These are phyloP conservation scores for Fusarium neocosmosporiellum DNA, from an alignment of 2,329 filamentous ascomycete genomes.

Conservation along the genomic window DNA sequence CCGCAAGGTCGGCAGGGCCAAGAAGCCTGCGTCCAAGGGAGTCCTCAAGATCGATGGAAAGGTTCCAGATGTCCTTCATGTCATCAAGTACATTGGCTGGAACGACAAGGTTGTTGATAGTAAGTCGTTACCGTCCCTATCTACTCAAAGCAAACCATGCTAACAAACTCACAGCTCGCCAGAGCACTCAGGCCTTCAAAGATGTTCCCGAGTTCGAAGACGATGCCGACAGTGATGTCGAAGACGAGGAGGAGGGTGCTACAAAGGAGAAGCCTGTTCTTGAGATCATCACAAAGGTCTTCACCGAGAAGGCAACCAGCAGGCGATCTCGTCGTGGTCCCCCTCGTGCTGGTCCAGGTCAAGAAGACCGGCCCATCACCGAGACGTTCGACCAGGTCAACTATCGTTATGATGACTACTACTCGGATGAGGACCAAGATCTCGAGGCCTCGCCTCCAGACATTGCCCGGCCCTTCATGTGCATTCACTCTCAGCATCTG, in stretches of 20 bases:
- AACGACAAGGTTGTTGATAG: slow-evolving; percentile 50
- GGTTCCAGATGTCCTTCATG: slow-evolving; percentile 56
- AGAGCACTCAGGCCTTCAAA: slow-evolving; percentile 53
- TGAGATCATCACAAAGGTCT: slow-evolving; percentile 57
- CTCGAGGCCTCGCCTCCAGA: slow-evolving; percentile 42
- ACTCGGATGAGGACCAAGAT: slow-evolving; percentile 39
- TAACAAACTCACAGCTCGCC: slow-evolving; percentile 46
- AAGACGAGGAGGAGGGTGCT: slow-evolving; percentile 21
- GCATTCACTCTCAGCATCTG: slow-evolving; percentile 58
- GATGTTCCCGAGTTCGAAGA: slow-evolving; percentile 45
- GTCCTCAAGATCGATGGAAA: slow-evolving; percentile 47
- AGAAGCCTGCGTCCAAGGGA: slow-evolving; percentile 3
- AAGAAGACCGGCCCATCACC: slow-evolving; percentile 45
- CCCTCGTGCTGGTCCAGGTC: slow-evolving; percentile 7
- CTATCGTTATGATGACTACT: slow-evolving; percentile 42
- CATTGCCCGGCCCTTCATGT: slow-evolving; percentile 52
- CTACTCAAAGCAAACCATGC: background rate
- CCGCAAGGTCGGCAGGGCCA: background rate
- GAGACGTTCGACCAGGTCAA: slow-evolving; percentile 40
- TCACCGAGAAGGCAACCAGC: slow-evolving; percentile 23
- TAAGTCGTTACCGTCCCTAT: slow-evolving; percentile 37
- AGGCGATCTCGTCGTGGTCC: slow-evolving; percentile 8
- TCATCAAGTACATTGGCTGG: slow-evolving; percentile 53
- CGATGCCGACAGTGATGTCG: slow-evolving; percentile 35
- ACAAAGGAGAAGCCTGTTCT: slow-evolving; percentile 49